Evolutionary conservation across 805 yeast genomes (phyloP), one percentile per base, ranked within the genome.

Genomic region (Myxozyma sirexii): DNA sequence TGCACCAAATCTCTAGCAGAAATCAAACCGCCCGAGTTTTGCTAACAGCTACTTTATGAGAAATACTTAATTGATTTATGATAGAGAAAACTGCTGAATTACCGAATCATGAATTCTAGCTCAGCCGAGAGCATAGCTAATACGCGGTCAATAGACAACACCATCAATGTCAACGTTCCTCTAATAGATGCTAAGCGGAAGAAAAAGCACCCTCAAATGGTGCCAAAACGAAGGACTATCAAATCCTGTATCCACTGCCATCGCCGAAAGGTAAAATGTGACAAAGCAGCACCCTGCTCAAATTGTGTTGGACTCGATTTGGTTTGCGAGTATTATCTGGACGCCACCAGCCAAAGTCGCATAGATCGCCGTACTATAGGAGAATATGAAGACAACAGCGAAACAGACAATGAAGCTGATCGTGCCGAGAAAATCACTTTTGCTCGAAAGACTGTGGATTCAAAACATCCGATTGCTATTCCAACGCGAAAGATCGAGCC

Each of bases 231-330:
- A 13, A 43, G 62, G 13, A 45, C 43, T 7, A 59, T 59, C 38
- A 41, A 44, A 19, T 54, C 58, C 0, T 59, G 62, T 37, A 21
- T 45, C 26, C 24, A 46, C 23, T 59, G 62, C 39, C 62, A 59
- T 33, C 59, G 62, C 15, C 35, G 62, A 21, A 59, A 59, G 41
- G 62, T 59, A 17, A 59, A 59, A 37, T 59, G 62, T 39, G 56
- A 55, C 56, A 54, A 49, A 37, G 4, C 19, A 17, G 48, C 52
- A 19, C 62, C 62, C 8, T 59, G 62, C 49, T 23, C 55, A 7
- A 59, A 59, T 23, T 59, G 62, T 35, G 17, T 19, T 15, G 52
- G 46, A 5, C 52, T 54, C 13, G 59, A 54, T 27, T 49, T 59
- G 19, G 49, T 19, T 3, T 59, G 62, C 21, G 50, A 48, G 27